Base-by-base conservation (phyloP, 2,329 filamentous ascomycete genomes). In the Phialocephala sp. region DNA sequence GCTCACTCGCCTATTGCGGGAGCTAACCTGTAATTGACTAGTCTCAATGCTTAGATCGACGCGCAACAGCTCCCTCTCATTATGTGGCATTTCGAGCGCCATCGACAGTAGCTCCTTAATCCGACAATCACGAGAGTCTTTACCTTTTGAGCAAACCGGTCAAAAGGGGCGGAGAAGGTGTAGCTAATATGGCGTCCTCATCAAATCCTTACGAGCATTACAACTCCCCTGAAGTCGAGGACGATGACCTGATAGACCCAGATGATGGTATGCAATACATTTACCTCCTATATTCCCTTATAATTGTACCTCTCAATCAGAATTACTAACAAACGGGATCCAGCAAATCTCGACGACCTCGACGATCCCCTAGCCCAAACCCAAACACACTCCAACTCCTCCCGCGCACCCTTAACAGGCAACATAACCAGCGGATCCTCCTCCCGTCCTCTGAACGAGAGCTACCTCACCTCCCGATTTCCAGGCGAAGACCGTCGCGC, bases 401-500 rank as follows among this genome's bases (percentile, higher is more conserved):
- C 93, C 76, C 89, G 90, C 72, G 88, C 92, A 59, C 92, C 93
- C 63, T 84, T 97, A 70, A 91, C 91, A 56, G 93, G 94, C 78
- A 94, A 92, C 81, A 97, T 97, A 64, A 80, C 82, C 66, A 83
- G 85, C 39, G 70, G 75, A 60, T 82, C 83, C 66, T 83, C 85
- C 39, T 87, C 87, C 45, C 77, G 81, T 68, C 76, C 84, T 59
- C 84, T 92, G 65, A 89, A 93, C 73, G 89, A 94, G 77, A 88
- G 85, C 75, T 97, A 94, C 79, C 86, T 97, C 72, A 97, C 93
- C 32, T 95, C 92, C 24, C 89, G 89, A 65, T 96, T 99, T 76
- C 90, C 91, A 2, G 95, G 95, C 71, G 94, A 98, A 79, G 95
- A 99, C 81, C 91, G 95, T 62, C 87, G 91, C 69, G 94, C 95